Evolutionary conservation across 345 rosid species (phyloP).

Genomic region (Aegle marmelos): DNA sequence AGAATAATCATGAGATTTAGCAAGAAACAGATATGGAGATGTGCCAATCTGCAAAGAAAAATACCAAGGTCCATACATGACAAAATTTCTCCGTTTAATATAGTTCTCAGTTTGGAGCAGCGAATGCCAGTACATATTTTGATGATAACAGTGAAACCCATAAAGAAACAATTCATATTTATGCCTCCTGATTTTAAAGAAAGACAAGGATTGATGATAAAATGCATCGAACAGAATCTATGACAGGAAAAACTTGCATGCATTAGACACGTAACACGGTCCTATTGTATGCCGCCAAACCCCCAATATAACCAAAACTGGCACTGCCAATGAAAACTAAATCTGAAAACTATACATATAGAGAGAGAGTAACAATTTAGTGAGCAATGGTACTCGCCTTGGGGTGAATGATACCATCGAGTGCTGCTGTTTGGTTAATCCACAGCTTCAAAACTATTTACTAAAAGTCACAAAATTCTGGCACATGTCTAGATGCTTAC

Average conservation of each 20-base stretch:
- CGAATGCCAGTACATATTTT: background rate
- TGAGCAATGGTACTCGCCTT: too few relatives aligned
- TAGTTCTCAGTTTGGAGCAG: background rate
- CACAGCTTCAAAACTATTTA: too few relatives aligned
- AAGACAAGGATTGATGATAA: background rate
- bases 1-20: slow-evolving; percentile 5
- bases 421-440: too few relatives aligned
- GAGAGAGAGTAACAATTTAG: too few relatives aligned
- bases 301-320: background rate
- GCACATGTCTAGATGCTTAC: too few relatives aligned
- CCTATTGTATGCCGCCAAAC: background rate
- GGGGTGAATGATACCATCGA: too few relatives aligned
- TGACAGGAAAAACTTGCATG: background rate
- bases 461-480: too few relatives aligned
- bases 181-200: background rate
- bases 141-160: background rate
- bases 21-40: background rate
- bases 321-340: background rate
- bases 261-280: background rate
- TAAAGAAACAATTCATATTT: background rate
- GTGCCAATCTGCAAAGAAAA: background rate
- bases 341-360: background rate
- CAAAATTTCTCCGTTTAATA: background rate
- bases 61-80: background rate
- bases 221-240: background rate